Evolutionary conservation across 2,329 filamentous ascomycete genomes (phyloP), one percentile per base, ranked within the genome.

Genomic region (Pseudocercospora musae): DNA sequence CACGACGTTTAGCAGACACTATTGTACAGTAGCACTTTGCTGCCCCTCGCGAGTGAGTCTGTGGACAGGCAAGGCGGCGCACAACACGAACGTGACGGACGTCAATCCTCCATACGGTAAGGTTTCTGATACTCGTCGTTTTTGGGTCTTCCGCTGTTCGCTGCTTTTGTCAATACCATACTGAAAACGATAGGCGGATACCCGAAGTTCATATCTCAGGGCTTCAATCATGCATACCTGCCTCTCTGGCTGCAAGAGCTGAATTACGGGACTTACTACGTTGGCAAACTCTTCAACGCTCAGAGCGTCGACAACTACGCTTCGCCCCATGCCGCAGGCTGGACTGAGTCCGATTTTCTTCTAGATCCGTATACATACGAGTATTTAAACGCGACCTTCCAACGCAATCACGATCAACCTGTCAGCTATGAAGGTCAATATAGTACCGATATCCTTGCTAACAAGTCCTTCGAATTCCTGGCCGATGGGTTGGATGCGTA

Each of bases 201-300:
- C 68, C 84, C 85, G 1, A 89, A 90, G 68, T 89, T 91, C 60
- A 76, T 90, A 13, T 77, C 78, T 2, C 80, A 88, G 57, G 88
- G 88, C 0, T 80, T 85, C 63, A 89, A 91, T 62, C 81, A 87
- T 1, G 82, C 87, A 37, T 90, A 88, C 63, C 80, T 91, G 0
- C 89, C 88, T 0, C 72, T 91, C 0, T 91, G 89, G 88, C 75
- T 92, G n/a, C 86, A 90, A 66, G 73, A 83, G 3, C 84, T 83
- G 0, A 88, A 87, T 0, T 91, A 91, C 71, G 84, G 85, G 66
- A 90, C 88, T 0, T 90, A 89, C 70, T 91, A 91, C 68, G 85
- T 84, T 0, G 89, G 87, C n/a, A 91, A 92, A 71, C 78, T 90
- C 4, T 88, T 89, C 76, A 91, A 91, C 66, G 79, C 82, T 0